Conservation (phyloP, 1,284 basidiomycete species). For the Ustilago vetiveriae region DNA sequence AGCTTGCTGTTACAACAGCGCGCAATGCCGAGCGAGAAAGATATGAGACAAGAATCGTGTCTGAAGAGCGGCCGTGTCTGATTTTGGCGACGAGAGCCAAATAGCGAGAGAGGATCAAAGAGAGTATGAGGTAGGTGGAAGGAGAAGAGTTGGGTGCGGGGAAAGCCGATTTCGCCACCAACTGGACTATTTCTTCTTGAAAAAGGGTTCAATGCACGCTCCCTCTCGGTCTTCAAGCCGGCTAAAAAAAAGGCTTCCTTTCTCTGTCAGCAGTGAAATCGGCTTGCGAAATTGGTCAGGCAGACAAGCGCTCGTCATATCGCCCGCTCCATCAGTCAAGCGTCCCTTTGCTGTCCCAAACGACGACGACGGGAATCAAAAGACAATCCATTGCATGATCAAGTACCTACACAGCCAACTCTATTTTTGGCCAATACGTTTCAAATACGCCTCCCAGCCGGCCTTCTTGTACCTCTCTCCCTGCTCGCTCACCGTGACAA, state of each 20-base stretch:
- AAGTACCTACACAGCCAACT: no score
- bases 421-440: slow-evolving; percentile 61
- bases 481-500: slow-evolving; percentile 73
- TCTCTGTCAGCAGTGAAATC: no score
- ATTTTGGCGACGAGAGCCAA: no score
- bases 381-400: no score
- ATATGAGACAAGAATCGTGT: not conserved
- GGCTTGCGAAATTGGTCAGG: no score
- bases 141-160: not conserved
- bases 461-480: slow-evolving; percentile 84
- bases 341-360: no score
- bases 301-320: no score
- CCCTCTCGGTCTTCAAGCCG: slow-evolving; percentile 4
- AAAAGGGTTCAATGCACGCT: not conserved
- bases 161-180: slow-evolving; percentile 8
- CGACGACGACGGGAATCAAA: no score
- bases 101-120: not conserved
- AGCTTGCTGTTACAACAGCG: not conserved
- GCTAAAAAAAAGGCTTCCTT: not conserved
- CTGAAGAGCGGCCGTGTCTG: no score
- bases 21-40: not conserved
- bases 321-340: no score
- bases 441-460: slow-evolving; percentile 90
- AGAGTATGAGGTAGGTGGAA: not conserved
- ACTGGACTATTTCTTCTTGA: not conserved